Evolutionary conservation across 148 eudicot species (phyloP).

Genomic region (Polygonum maritimum): DNA sequence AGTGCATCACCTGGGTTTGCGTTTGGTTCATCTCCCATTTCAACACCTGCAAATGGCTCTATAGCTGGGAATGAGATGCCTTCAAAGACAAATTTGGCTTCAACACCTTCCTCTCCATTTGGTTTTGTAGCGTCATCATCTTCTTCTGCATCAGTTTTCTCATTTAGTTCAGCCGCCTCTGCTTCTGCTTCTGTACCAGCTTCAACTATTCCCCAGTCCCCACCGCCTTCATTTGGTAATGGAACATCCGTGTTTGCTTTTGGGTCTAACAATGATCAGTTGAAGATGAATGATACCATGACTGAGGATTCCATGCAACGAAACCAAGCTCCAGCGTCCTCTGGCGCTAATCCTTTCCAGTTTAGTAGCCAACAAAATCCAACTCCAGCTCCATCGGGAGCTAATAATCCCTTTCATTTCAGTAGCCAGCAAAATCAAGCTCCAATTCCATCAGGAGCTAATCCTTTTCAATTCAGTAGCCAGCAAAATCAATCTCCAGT

Average conservation of each 20-base stretch:
- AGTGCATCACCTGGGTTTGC: slow-evolving; percentile 24
- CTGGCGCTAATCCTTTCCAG: slow-evolving; percentile 35
- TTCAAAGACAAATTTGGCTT: slow-evolving; percentile 17
- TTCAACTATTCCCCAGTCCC: slow-evolving; percentile 26
- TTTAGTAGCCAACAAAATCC: slow-evolving; percentile 61
- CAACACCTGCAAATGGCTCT: neutral
- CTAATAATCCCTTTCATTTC: slow-evolving; percentile 41
- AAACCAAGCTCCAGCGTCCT: slow-evolving; percentile 15
- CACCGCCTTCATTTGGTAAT: slow-evolving; percentile 24
- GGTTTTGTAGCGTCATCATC: slow-evolving; percentile 40
- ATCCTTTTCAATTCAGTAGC: slow-evolving; percentile 25
- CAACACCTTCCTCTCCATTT: slow-evolving; percentile 21
- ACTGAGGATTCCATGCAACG: slow-evolving; percentile 52
- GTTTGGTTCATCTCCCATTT: slow-evolving; percentile 18
- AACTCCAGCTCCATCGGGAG: slow-evolving; percentile 19
- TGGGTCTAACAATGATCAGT: slow-evolving; percentile 34
- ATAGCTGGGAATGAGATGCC: slow-evolving; percentile 7
- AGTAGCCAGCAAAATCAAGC: slow-evolving; percentile 49
- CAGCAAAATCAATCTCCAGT: neutral
- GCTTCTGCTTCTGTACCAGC: slow-evolving; percentile 15
- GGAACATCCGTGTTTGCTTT: slow-evolving; percentile 30
- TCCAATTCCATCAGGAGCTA: slow-evolving; percentile 19
- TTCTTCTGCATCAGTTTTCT: neutral
- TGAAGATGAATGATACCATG: slow-evolving; percentile 71
- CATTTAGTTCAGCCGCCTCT: slow-evolving; percentile 39